phyloP scores from a whole-genome alignment of 345 rosid genomes.

The Pugionium cornutum region DNA sequence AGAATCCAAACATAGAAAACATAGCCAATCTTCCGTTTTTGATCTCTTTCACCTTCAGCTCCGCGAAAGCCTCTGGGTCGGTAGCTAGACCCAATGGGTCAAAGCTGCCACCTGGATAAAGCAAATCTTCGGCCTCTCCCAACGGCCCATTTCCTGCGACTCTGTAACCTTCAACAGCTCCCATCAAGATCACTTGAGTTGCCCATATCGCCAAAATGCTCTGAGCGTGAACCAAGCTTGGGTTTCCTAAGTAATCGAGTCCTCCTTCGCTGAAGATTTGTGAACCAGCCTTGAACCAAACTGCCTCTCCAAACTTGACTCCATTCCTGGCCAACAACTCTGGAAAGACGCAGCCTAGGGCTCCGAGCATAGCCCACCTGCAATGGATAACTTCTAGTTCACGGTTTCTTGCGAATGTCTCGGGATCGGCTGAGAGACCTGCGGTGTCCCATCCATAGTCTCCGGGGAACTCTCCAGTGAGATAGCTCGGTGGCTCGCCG shows the following conservation, averaged over 20 bases:
- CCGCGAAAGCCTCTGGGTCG: conserved; percentile 84
- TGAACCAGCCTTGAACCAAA: conserved; percentile 88
- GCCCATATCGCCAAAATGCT: conserved; percentile 91
- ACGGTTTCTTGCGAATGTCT: conserved; percentile 54
- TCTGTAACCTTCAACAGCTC: conserved; percentile 47
- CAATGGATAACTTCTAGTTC: conserved; percentile 36
- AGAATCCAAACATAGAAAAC: conserved; percentile 90
- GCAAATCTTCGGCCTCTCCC: conserved; percentile 4
- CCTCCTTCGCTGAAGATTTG: conserved; percentile 64
- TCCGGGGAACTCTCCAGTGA: conserved; percentile 73
- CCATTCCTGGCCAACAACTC: conserved; percentile 68
- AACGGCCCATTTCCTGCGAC: conserved; percentile 58
- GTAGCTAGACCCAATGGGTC: conserved; percentile 42
- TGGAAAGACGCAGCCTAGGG: conserved; percentile 56
- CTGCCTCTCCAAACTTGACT: conserved; percentile 77
- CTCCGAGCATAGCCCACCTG: conserved; percentile 11
- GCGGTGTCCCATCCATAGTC: conserved; percentile 68
- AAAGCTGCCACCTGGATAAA: no score
- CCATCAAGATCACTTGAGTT: conserved; percentile 52
- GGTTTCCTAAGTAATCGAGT: conserved; percentile 54
- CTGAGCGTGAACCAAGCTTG: conserved; percentile 75
- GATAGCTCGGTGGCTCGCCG: conserved; percentile 56
- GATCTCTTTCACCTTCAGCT: conserved; percentile 77
- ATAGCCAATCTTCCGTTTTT: conserved; percentile 41
- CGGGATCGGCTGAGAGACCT: conserved; percentile 56